A percentile compares a stretch with the other conserved stretches of the same genome.
phyloP scores from a whole-genome alignment of 2,329 filamentous ascomycete species.

The Cercospora brassicicola region DNA sequence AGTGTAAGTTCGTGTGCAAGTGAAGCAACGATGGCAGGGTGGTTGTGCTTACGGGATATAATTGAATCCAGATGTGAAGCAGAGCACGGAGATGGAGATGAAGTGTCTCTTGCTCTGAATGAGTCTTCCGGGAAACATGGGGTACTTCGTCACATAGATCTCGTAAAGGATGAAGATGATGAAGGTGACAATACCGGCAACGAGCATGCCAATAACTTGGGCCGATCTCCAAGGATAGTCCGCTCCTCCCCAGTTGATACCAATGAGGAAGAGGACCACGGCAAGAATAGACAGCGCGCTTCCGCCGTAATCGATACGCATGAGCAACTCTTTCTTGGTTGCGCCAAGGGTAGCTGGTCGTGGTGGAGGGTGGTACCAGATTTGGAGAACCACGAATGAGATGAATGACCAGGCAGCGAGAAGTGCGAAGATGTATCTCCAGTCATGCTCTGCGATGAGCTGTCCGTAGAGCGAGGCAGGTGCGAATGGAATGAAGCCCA shows the following conservation, averaged over 20 bases:
- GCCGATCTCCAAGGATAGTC: slow-evolving; percentile 37
- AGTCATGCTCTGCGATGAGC: slow-evolving; percentile 51
- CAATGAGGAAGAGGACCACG: slow-evolving; percentile 64
- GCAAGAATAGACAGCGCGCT: slow-evolving; percentile 55
- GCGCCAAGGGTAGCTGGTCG: slow-evolving; percentile 43
- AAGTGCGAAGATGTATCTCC: slow-evolving; percentile 57
- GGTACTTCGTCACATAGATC: slow-evolving; percentile 39
- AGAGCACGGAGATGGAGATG: slow-evolving; percentile 19
- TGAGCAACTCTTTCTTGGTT: slow-evolving; percentile 44
- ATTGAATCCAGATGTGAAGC: slow-evolving; percentile 36
- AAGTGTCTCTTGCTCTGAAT: slow-evolving; percentile 33
- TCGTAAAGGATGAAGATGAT: slow-evolving; percentile 45
- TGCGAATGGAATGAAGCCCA: slow-evolving; percentile 62
- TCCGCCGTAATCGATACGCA: slow-evolving; percentile 53
- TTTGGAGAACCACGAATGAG: slow-evolving; percentile 51
- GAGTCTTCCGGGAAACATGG: slow-evolving; percentile 34
- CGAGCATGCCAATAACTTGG: slow-evolving; percentile 45
- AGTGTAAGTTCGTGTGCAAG: neutral
- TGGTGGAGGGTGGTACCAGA: slow-evolving; percentile 56
- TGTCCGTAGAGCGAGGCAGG: slow-evolving; percentile 63
- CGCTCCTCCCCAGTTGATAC: slow-evolving; percentile 61
- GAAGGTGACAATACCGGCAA: slow-evolving; percentile 43
- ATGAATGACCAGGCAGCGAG: slow-evolving; percentile 54
- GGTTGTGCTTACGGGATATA: slow-evolving; percentile 30
- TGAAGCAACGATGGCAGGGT: neutral